Evolutionary conservation across 257 asterid genomes (phyloP).

Genomic region (Agastache rugosa): DNA sequence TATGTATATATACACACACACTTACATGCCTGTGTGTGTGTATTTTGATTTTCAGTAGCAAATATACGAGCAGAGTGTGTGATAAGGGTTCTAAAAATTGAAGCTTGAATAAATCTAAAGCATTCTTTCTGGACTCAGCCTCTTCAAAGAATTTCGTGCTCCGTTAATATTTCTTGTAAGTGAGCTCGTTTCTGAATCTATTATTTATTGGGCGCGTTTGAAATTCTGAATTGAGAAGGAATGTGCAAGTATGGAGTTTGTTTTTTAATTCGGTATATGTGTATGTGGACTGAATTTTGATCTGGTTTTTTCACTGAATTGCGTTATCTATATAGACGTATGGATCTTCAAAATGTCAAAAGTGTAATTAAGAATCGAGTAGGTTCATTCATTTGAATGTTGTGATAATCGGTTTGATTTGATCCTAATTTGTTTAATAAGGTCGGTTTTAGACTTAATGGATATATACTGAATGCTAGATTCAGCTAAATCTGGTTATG

Average conservation of each 20-base stretch:
- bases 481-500: slow-evolving; percentile 40
- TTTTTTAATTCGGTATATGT: neutral
- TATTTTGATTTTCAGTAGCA: neutral
- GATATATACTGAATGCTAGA: slow-evolving; percentile 26
- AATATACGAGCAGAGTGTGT: neutral
- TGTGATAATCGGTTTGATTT: slow-evolving; percentile 13
- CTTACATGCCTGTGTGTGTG: neutral
- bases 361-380: neutral
- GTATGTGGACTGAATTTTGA: slow-evolving; percentile 1
- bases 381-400: neutral
- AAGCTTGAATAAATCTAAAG: slow-evolving; percentile 33
- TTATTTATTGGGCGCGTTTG: neutral
- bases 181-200: slow-evolving; percentile 34
- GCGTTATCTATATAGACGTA: too few species aligned
- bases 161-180: slow-evolving; percentile 29
- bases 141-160: neutral
- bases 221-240: neutral
- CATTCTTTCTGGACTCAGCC: neutral
- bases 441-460: neutral
- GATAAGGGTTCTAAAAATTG: slow-evolving; percentile 6
- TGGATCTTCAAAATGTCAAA: neutral
- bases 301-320: slow-evolving; percentile 24
- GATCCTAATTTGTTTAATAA: neutral
- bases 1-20: neutral
- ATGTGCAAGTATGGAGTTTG: neutral